Evolutionary conservation across 2,329 filamentous ascomycete species (phyloP), one percentile per base, ranked within the genome.

Genomic region (Fusarium sublunatum): DNA sequence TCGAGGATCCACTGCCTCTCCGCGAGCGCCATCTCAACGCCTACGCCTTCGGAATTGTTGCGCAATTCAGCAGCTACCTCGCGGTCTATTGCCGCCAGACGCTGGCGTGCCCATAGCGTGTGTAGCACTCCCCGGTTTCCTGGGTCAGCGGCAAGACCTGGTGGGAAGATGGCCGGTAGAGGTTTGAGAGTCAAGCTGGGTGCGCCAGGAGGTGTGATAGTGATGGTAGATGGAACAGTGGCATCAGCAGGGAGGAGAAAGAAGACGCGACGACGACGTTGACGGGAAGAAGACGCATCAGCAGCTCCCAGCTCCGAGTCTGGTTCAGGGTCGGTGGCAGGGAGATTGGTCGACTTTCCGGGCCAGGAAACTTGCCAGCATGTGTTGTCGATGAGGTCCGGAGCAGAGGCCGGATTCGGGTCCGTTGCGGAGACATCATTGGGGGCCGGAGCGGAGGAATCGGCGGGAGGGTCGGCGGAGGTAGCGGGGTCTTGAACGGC

Each of bases 41-140:
- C 93, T 15, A 97, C 86, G 19, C 93, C 91, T 77, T 97, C 93
- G 11, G 85, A 83, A 72, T 96, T 96, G 62, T 82, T 80, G 67
- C 83, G 84, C 72, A 89, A 84, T 78, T 96, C 93, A 7, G 81
- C 79, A 9, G 85, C 86, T 67, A 96, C 94, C 79, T 97, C 93
- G 55, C 82, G 82, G 47, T 92, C 86, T 43, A 97, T 79, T 61
- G 91, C 88, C 29, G 87, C 86, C 22, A 97, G 79, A 38, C 93
- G 83, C 75, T 91, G 89, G 80, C 93, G 93, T 15, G 91, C 93
- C 92, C 93, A 97, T 55, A 94, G 87, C 2, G 92, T 96, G 73
- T 96, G 93, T 58, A 97, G 77, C 2, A 96, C 91, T 2, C 93
- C 93, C 62, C 91, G 90, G 69, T 88, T 88, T 7, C 91, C 91